Evolutionary conservation across 371 early-diverging fungal species (phyloP).

Genomic region (Chytridiales sp.): DNA sequence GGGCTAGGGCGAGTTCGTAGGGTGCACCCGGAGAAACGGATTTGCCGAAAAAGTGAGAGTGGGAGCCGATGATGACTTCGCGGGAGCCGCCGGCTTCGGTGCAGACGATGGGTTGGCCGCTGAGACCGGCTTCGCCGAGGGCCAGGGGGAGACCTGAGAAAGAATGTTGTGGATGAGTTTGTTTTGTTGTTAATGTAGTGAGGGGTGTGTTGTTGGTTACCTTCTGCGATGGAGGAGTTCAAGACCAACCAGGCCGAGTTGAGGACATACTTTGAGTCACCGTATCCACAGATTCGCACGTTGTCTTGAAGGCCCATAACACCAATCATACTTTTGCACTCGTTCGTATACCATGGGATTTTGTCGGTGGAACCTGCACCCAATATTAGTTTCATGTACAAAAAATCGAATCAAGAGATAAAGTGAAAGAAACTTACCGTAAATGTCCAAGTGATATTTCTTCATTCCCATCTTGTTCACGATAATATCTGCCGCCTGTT

Average conservation of each 20-base stretch:
- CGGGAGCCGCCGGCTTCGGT: constrained; percentile 24
- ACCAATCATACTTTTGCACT: constrained; percentile 7
- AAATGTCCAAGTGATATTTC: constrained; percentile 17
- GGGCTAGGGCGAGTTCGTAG: constrained; percentile 17
- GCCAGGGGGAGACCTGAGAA: constrained; percentile 18
- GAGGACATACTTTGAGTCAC: constrained; percentile 15
- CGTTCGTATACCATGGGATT: constrained; percentile 12
- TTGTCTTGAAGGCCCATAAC: constrained; percentile 11
- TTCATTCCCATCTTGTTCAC: constrained; percentile 21
- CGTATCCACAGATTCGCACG: constrained; percentile 9
- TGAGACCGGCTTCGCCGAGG: constrained; percentile 25
- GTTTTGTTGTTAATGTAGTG: neutral
- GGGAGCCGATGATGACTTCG: constrained; percentile 11
- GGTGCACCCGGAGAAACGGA: constrained; percentile 16
- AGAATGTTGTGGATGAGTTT: no score
- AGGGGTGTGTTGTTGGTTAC: neutral
- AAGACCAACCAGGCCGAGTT: constrained; percentile 17
- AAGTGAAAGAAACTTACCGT: constrained; percentile 5
- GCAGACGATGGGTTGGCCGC: constrained; percentile 24
- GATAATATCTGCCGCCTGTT: constrained; percentile 20
- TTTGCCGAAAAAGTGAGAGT: neutral
- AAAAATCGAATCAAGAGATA: neutral
- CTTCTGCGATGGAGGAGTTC: constrained; percentile 26
- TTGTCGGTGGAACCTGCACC: constrained; percentile 5
- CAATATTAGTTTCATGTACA: neutral